A percentile compares a stretch with the other conserved stretches of the same genome.
Evolutionary conservation across 2,329 filamentous ascomycete genomes (phyloP).

Genomic region (Setomelanomma holmii): DNA sequence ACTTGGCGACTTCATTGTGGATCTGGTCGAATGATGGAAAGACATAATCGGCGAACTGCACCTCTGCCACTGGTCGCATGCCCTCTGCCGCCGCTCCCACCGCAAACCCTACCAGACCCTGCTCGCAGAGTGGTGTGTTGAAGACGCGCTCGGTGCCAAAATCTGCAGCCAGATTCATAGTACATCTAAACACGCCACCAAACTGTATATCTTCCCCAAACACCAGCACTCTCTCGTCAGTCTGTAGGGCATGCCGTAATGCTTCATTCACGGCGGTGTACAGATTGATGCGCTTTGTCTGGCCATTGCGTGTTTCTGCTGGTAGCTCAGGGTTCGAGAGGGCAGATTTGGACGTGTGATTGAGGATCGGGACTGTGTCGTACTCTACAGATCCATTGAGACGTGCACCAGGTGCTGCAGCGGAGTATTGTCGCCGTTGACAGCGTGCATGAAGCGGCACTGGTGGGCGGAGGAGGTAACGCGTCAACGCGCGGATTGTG

Average conservation of each 20-base stretch:
- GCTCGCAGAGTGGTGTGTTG: conserved; percentile 93
- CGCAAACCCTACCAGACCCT: conserved; percentile 92
- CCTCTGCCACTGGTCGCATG: conserved; percentile 91
- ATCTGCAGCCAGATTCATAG: conserved; percentile 85
- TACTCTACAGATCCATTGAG: conserved; percentile 92
- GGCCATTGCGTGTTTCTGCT: conserved; percentile 67
- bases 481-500: conserved; percentile 40
- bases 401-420: conserved; percentile 58
- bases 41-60: conserved; percentile 95
- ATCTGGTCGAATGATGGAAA: conserved; percentile 93
- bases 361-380: conserved; percentile 77
- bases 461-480: conserved; percentile 38
- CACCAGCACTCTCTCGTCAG: conserved; percentile 84
- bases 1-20: conserved; percentile 91
- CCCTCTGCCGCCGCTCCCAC: conserved; percentile 90
- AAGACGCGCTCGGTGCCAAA: conserved; percentile 91
- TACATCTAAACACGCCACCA: conserved; percentile 94
- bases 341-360: conserved; percentile 77
- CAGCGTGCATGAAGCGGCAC: conserved; percentile 31
- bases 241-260: conserved; percentile 78
- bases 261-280: conserved; percentile 95
- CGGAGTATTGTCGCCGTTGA: conserved; percentile 54
- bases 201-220: conserved; percentile 98
- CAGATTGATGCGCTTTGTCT: conserved; percentile 87
- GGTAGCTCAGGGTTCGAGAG: conserved; percentile 77